Evolutionary conservation across 1,284 basidiomycete species (phyloP).

Genomic region (Tilletia horrida): DNA sequence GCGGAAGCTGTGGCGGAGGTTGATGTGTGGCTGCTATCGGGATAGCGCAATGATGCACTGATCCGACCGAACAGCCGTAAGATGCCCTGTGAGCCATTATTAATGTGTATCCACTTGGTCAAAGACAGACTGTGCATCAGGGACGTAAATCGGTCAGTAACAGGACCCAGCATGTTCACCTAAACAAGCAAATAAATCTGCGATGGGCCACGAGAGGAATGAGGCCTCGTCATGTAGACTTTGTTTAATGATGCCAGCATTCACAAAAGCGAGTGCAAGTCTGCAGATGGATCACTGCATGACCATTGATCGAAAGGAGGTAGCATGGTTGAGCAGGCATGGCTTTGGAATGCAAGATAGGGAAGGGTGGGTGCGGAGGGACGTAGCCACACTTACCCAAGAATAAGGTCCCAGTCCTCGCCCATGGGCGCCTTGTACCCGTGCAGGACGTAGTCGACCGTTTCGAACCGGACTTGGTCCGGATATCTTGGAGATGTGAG

Average conservation of each 20-base stretch:
- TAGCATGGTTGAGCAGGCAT: background rate
- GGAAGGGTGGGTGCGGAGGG: background rate
- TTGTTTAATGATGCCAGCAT: too few relatives aligned
- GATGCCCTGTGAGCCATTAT: conserved; percentile 8
- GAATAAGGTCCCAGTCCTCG: conserved; percentile 1
- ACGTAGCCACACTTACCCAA: conserved; percentile 1
- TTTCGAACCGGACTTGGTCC: background rate
- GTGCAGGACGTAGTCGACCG: too few relatives aligned
- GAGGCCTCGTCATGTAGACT: too few relatives aligned
- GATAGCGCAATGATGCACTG: background rate
- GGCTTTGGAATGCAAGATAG: background rate
- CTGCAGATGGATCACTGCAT: too few relatives aligned
- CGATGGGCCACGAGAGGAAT: too few relatives aligned
- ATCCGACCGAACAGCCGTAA: background rate
- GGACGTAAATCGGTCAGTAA: background rate
- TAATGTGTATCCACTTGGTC: conserved; percentile 15
- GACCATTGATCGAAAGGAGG: background rate
- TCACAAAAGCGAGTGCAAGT: too few relatives aligned
- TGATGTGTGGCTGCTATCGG: background rate
- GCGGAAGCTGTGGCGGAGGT: too few relatives aligned
- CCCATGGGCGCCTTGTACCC: too few relatives aligned
- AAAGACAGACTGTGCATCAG: background rate
- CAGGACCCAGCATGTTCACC: background rate
- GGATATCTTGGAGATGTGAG: background rate
- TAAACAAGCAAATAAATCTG: background rate